Base-by-base conservation (phyloP, 1,284 basidiomycete genomes). In the Ustilago esculenta region DNA sequence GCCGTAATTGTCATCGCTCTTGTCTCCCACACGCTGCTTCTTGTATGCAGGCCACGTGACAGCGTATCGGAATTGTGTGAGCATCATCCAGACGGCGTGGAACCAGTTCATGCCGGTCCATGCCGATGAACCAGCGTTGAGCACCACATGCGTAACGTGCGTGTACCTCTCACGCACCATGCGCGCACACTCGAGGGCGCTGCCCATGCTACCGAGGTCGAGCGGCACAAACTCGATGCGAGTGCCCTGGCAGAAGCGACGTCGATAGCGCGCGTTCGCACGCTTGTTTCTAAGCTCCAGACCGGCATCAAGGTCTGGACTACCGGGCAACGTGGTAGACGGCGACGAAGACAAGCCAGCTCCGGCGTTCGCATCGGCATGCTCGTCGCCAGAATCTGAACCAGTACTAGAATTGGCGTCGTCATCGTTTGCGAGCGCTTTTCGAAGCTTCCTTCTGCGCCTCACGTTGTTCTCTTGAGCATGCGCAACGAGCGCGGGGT, bases 1-100 rank as follows among this genome's bases (percentile, higher is more conserved):
- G 20, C 81, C 81, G 36, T 66, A 75, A 8, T 72, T 70, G 47
- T 82, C 81, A 35, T 71, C 60, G 52, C 77, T 77, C 47, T 73
- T 67, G 56, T 81, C 79, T 32, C 81, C 81, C 3, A 58, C 55
- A 5, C 76, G 57, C 57, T 82, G 80, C 57, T 69, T 39, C 58
- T 81, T 81, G 64, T 76, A 82, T 4, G 70, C 64, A 3, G 81
- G 81, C 49, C 70, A 72, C 20, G 81, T 82, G 36, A 82, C 76
- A 23, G 79, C 80, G 21, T 66, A 60, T 46, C 77, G 75, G 43
- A 80, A 72, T 45, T 66, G 65, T 2, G 75, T 82, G 32, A 76
- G 18, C 18, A 81, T 70, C 67, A 75, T 69, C 68, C 75, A 81
- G 7, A 66, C 52, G 10, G 76, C 76, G 15, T 59, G 48, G 23